Conservation (phyloP, 495 filamentous ascomycete genomes). For the Lophium mytilinum region DNA sequence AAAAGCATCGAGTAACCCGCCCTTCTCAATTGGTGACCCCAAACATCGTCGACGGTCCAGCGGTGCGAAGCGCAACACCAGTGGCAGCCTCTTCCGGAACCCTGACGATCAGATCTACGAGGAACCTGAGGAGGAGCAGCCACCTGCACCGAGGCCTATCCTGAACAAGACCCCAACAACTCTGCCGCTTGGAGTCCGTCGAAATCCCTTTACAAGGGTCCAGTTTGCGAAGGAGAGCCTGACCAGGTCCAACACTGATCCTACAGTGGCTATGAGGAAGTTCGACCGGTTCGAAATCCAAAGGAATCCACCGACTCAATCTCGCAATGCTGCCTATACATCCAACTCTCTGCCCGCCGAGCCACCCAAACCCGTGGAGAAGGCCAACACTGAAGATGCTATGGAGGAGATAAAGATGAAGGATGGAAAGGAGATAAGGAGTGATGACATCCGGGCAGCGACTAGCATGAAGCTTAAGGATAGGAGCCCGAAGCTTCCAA, state of each 20-base stretch:
- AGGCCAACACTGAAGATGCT: constrained; percentile 27
- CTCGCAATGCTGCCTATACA: constrained; percentile 63
- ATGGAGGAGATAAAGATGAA: constrained; percentile 36
- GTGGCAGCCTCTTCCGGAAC: constrained; percentile 38
- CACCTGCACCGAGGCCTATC: constrained; percentile 15
- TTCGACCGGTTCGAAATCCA: constrained; percentile 65
- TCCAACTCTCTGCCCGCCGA: constrained; percentile 40
- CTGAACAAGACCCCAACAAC: constrained; percentile 8
- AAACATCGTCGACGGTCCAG: constrained; percentile 30
- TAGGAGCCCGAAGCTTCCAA: constrained; percentile 75
- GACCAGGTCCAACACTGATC: constrained; percentile 28
- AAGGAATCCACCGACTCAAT: constrained; percentile 67
- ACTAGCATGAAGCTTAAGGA: constrained; percentile 84
- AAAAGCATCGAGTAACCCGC: constrained; percentile 2
- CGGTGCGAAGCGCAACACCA: constrained; percentile 42
- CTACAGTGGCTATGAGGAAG: constrained; percentile 37
- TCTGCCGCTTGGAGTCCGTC: constrained; percentile 21
- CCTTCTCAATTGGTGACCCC: constrained; percentile 12
- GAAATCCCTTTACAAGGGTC: constrained; percentile 37
- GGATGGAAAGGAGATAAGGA: constrained; percentile 71
- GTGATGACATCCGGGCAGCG: constrained; percentile 80
- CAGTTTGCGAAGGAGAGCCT: constrained; percentile 27
- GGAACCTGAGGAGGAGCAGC: constrained; percentile 52
- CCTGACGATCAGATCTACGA: constrained; percentile 84
- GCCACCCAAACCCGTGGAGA: constrained; percentile 22